Evolutionary conservation across 495 filamentous ascomycete genomes (phyloP).

Genomic region (Elasticomyces elasticus): DNA sequence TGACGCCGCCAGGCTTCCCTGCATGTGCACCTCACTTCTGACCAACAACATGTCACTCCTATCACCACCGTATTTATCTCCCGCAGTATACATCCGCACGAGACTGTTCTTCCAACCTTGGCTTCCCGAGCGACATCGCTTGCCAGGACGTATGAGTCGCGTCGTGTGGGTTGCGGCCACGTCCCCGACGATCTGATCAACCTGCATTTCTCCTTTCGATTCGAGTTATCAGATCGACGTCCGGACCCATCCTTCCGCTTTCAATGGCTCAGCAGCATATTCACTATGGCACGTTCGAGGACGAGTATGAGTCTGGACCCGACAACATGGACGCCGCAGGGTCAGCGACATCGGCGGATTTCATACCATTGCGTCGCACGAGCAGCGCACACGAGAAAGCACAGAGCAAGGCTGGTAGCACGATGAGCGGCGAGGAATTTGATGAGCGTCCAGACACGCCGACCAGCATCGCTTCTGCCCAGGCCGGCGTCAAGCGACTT

Average conservation of each 20-base stretch:
- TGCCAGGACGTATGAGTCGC: slow-evolving; percentile 54
- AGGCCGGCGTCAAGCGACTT: slow-evolving; percentile 47
- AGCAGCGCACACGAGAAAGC: not conserved
- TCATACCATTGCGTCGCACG: not conserved
- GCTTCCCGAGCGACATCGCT: slow-evolving; percentile 47
- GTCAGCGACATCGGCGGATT: not conserved
- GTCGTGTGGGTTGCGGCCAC: too few relatives aligned
- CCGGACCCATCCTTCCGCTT: not conserved
- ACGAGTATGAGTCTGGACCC: not conserved
- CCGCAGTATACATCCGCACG: too few relatives aligned
- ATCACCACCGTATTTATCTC: not conserved
- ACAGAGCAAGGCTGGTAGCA: not conserved
- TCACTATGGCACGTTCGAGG: not conserved
- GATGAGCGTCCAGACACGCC: not conserved
- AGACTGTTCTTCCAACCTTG: not conserved
- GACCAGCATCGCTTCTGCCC: slow-evolving; percentile 31
- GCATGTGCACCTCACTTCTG: not conserved
- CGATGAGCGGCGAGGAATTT: not conserved
- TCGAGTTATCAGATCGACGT: not conserved
- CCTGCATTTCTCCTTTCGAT: not conserved
- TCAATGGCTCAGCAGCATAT: not conserved
- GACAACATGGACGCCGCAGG: not conserved
- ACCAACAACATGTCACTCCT: not conserved
- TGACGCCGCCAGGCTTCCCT: not conserved
- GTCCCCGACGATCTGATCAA: not conserved